phyloP scores from a whole-genome alignment of 306 rosid genomes.

The Quercus gilva region DNA sequence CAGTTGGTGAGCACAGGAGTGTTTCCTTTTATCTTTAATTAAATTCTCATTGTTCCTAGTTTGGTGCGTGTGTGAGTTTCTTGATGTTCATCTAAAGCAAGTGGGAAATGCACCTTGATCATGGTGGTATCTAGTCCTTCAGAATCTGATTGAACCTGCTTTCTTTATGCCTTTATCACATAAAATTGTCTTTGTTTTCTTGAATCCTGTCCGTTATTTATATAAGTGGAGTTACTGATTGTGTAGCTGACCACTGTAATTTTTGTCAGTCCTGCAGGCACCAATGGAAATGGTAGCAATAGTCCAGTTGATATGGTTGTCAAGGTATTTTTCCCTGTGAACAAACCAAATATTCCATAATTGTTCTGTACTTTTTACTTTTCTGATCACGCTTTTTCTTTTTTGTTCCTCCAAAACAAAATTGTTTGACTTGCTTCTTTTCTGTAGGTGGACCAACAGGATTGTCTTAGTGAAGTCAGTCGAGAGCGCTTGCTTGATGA shows the following conservation, averaged over 20 bases:
- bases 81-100: neutral
- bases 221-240: neutral
- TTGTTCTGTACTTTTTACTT: neutral
- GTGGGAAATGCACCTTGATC: neutral
- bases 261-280: conserved; percentile 24
- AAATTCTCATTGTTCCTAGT: neutral
- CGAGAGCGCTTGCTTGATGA: conserved; percentile 12
- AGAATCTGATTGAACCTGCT: neutral
- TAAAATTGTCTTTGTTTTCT: neutral
- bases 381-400: neutral
- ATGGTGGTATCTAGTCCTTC: neutral
- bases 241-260: conserved; percentile 11
- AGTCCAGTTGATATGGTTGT: conserved; percentile 1
- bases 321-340: conserved; percentile 32
- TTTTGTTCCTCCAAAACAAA: conserved; percentile 6
- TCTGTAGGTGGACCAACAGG: conserved; percentile 31
- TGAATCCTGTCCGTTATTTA: neutral
- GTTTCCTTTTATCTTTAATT: neutral
- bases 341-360: neutral
- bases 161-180: neutral
- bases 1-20: neutral
- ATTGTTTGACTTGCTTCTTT: neutral
- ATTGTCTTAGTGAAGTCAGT: conserved; percentile 20
- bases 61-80: neutral
- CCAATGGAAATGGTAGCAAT: conserved; percentile 3